Base-by-base conservation (phyloP, 768 basidiomycete genomes). In the Termitomyces sp. region DNA sequence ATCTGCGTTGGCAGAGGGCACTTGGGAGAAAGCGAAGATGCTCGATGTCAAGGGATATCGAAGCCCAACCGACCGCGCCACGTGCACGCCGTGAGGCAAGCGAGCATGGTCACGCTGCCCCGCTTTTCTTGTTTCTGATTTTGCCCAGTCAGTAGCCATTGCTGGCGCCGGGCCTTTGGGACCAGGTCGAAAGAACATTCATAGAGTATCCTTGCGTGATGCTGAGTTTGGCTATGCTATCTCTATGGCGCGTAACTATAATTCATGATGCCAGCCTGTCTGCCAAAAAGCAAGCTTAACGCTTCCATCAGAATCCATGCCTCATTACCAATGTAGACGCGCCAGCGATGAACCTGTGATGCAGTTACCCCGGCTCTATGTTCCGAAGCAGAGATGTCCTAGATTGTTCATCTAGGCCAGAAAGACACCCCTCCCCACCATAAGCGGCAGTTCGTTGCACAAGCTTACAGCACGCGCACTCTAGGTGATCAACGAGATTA, bases 21-120 rank as follows among this genome's bases (percentile, higher is more conserved):
- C 34, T n/a, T 57, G 41, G 51, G 36, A 51, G 22, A 51, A 41
- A 59, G 48, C 16, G 18, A 56, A 60, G 59, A 46, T 54, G 43
- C 48, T 57, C 58, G 47, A 62, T 46, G 56, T 57, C 56, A 58
- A 52, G 22, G n/a, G 32, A 50, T 3, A 16, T n/a, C 47, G 49
- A 57, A 47, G 51, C 54, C 16, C 53, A 60, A 52, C 47, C 51
- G 39, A 46, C 20, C 46, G 44, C 48, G 58, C 59, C 62, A 63
- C 62, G 62, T 62, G 61, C 61, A 22, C 36, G 16, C 54, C 44
- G 46, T 22, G 22, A 53, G 57, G 57, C 57, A 58, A 58, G 57
- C 52, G 58, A 59, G 41, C 48, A 26, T 55, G 56, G 29, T 42
- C 53, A 54, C 41, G 41, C 39, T 22, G 2, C 9, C n/a, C 24